Percentiles rank a stretch among this genome's conserved stretches.
Conservation (phyloP, 495 filamentous ascomycete genomes). For the Pyronema domesticum region DNA sequence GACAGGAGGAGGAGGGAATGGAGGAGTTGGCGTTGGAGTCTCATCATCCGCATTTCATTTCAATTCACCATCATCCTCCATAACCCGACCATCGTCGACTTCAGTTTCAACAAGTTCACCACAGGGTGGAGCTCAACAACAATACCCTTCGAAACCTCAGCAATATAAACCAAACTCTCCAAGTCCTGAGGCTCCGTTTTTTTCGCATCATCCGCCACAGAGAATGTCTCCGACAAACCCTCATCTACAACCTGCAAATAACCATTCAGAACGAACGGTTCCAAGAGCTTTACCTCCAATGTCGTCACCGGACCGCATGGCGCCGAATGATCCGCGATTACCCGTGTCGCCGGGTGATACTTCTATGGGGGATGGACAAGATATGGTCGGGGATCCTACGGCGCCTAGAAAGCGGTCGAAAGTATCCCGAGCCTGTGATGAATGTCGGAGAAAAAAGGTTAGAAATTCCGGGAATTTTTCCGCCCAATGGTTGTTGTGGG, state of each 20-base stretch:
- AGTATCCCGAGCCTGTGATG: slow-evolving; percentile 85
- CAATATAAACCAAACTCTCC: slow-evolving; percentile 24
- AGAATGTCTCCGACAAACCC: slow-evolving; percentile 24
- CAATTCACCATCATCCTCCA: slow-evolving; percentile 19
- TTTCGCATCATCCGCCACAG: slow-evolving; percentile 22
- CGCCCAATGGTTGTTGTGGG: neutral
- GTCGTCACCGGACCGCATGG: slow-evolving; percentile 10
- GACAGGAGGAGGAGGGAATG: slow-evolving; percentile 8
- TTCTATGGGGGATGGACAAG: slow-evolving; percentile 16
- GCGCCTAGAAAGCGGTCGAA: slow-evolving; percentile 72
- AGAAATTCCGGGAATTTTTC: slow-evolving; percentile 1
- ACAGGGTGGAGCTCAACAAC: slow-evolving; percentile 1
- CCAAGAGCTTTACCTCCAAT: slow-evolving; percentile 26
- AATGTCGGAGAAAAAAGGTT: slow-evolving; percentile 87
- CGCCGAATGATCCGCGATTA: slow-evolving; percentile 19
- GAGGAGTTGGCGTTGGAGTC: slow-evolving; percentile 13
- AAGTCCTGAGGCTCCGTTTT: slow-evolving; percentile 24
- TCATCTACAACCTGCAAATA: slow-evolving; percentile 12
- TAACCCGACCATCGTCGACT: slow-evolving; percentile 18
- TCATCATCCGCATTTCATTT: slow-evolving; percentile 21
- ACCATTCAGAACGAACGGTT: slow-evolving; percentile 15
- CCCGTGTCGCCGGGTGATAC: slow-evolving; percentile 21
- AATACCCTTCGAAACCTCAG: slow-evolving; percentile 10
- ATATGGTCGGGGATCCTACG: slow-evolving; percentile 36
- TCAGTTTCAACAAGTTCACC: neutral